Conservation (phyloP, 768 basidiomycete genomes). For the Coprinopsis sp. region DNA sequence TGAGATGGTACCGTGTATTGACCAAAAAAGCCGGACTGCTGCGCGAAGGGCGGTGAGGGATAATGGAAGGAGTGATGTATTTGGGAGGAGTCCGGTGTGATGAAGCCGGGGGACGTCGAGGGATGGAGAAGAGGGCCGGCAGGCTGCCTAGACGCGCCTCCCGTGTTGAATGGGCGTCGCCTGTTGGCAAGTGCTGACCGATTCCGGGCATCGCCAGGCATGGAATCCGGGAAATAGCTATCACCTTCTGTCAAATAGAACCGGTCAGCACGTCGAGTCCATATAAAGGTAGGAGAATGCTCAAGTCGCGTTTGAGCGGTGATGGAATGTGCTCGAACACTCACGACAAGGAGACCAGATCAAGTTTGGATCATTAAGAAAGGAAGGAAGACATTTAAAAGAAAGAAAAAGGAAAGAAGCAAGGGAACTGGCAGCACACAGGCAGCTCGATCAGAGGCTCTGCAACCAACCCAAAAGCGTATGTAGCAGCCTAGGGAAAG, state of each 20-base stretch:
- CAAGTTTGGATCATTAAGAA: slow-evolving; percentile 1
- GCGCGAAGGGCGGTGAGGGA: slow-evolving; percentile 26
- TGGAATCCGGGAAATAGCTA: not conserved
- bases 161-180: too few species aligned
- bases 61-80: too few species aligned
- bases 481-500: too few species aligned
- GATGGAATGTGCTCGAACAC: slow-evolving; percentile 7
- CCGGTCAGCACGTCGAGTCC: not conserved
- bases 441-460: not conserved
- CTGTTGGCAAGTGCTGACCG: not conserved
- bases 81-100: too few species aligned
- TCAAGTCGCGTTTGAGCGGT: not conserved
- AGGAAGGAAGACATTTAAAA: not conserved
- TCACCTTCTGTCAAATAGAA: too few species aligned
- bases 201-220: slow-evolving; percentile 4
- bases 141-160: too few species aligned
- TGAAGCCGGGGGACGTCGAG: slow-evolving; percentile 17
- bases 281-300: slow-evolving; percentile 5
- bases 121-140: slow-evolving; percentile 6
- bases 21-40: slow-evolving; percentile 32
- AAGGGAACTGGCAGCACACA: not conserved
- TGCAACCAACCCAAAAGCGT: too few species aligned
- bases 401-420: not conserved
- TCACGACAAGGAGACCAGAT: slow-evolving; percentile 1
- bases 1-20: slow-evolving; percentile 47